Evolutionary conservation across 371 early-diverging fungal genomes (phyloP), one percentile per base, ranked within the genome.

Genomic region (Quaeritorhiza haematococci): DNA sequence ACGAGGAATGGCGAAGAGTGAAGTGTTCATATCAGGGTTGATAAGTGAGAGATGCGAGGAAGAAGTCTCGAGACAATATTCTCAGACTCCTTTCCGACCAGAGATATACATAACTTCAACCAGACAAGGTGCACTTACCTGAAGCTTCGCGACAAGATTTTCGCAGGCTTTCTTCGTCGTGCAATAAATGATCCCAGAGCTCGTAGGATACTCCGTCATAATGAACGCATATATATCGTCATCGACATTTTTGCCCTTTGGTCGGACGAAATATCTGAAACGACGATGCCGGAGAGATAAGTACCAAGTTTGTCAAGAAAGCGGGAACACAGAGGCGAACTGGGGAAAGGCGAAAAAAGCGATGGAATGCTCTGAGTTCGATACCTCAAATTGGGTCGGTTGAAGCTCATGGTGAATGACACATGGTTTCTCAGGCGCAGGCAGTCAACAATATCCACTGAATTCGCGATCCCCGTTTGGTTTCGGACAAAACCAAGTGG

Each of bases 141-240:
- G 64, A 28, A 80, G 69, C 32, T 74, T 84, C 3, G 85, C 79
- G 0, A 95, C 85, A 49, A 97, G 80, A 43, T 86, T 83, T 72
- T 98, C 98, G 71, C 98, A 98, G 27, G 85, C 83, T 17, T 78
- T 76, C 59, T 90, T 85, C 5, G 94, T 87, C 1, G 75, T 74
- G 69, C 99, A 98, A 70, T 99, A 99, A 32, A 99, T 92, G 63
- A 99, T 99, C 0, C 99, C 99, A n/a, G 86, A 91, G 54, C 87
- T 71, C 13, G 74, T 75, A 0, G 80, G 74, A 67, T 84, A 91
- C 19, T 84, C 61, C 13, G 81, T 71, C 1, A 72, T 64, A 24
- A 99, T 89, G 46, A 95, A 85, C 0, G 80, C 76, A 21, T 82
- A 71, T 26, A 99, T 96, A 44, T 95, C 93, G 23, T 71, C 71